These are phyloP conservation scores for Ophiostoma ips DNA, from an alignment of 2,329 filamentous ascomycete genomes.

Conservation along the genomic window DNA sequence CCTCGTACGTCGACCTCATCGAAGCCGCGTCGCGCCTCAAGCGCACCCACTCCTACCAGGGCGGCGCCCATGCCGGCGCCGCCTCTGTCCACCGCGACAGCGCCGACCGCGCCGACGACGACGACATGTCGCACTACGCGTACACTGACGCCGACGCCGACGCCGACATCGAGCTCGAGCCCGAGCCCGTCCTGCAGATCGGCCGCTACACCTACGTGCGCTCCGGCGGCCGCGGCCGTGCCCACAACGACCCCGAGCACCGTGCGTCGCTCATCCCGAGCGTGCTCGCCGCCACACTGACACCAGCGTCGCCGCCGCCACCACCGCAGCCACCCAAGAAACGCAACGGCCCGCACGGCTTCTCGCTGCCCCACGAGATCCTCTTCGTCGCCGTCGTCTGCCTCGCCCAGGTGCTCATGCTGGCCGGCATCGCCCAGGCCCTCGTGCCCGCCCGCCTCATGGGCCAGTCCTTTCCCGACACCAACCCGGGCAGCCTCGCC, in stretches of 20 bases:
- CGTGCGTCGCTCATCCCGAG: slow-evolving; percentile 10
- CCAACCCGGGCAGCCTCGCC: slow-evolving; percentile 29
- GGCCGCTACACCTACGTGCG: slow-evolving; percentile 16
- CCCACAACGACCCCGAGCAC: slow-evolving; percentile 12
- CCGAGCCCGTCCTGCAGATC: slow-evolving; percentile 14
- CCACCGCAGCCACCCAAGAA: not conserved
- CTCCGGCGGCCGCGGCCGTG: slow-evolving; percentile 14
- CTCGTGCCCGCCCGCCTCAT: slow-evolving; percentile 36
- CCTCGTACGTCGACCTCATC: slow-evolving; percentile 14
- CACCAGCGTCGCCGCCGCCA: not conserved
- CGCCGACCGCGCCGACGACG: not conserved
- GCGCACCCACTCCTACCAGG: slow-evolving; percentile 8
- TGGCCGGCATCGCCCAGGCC: slow-evolving; percentile 32
- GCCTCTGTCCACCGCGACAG: not conserved
- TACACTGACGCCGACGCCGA: not conserved
- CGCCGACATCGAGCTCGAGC: not conserved
- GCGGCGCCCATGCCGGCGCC: not conserved
- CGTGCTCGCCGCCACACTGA: not conserved
- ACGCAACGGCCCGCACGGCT: slow-evolving; percentile 10
- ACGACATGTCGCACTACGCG: not conserved
- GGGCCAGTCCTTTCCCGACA: slow-evolving; percentile 30
- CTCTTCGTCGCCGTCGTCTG: slow-evolving; percentile 27
- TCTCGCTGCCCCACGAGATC: slow-evolving; percentile 19
- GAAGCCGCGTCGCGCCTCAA: slow-evolving; percentile 14
- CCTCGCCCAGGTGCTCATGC: slow-evolving; percentile 30